Conservation (phyloP, 306 rosid genomes). For the Styphnolobium japonicum region DNA sequence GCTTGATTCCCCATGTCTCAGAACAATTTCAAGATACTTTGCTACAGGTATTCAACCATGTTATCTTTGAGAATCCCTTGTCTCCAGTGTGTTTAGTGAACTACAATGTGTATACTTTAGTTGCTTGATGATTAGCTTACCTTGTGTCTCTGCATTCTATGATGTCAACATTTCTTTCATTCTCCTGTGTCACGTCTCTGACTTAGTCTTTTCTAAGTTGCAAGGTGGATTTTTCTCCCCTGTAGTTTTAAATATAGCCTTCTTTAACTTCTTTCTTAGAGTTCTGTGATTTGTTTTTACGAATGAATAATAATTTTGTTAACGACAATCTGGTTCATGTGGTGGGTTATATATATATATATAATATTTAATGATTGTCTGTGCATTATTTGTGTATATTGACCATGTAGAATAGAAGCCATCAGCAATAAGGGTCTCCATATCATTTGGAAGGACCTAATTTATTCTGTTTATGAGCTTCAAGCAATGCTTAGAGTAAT, state of each 20-base stretch:
- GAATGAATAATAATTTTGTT: no score
- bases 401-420: neutral
- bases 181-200: neutral
- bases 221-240: neutral
- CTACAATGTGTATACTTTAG: neutral
- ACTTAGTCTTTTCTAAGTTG: conserved; percentile 8
- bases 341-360: no score
- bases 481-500: no score
- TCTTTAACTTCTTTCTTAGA: neutral
- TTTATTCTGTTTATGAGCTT: no score
- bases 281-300: neutral
- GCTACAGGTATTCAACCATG: conserved; percentile 53
- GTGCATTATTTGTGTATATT: neutral
- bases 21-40: conserved; percentile 49
- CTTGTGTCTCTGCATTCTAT: conserved; percentile 15
- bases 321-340: no score
- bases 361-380: neutral
- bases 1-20: conserved; percentile 51
- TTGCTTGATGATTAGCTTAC: conserved; percentile 10
- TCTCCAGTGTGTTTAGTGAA: conserved; percentile 6
- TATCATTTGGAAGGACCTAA: no score
- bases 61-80: neutral
- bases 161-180: neutral
- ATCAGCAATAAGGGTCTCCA: neutral
- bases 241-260: neutral